Percentiles rank a stretch among this genome's conserved stretches.
Conservation (phyloP, 202 grass and related monocot species). For the Eragrostis tef region DNA sequence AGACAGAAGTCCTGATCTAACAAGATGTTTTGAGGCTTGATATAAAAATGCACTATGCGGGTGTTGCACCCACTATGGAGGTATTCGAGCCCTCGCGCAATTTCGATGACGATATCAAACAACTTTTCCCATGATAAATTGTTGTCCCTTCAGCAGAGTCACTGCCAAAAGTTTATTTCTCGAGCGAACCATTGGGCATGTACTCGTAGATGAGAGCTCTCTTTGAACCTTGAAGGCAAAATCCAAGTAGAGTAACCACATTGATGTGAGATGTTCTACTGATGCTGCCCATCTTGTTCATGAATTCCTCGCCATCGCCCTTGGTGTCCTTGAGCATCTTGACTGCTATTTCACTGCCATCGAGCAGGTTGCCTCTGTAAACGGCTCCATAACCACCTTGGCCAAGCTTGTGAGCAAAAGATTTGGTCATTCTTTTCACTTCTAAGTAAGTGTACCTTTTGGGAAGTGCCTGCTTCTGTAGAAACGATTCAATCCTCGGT, state of each 20-base stretch:
- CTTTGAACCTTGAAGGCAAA: too few relatives aligned
- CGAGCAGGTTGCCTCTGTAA: conserved; percentile 46
- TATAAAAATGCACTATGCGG: neutral
- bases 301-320: conserved; percentile 39
- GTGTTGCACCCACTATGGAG: conserved; percentile 46
- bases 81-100: conserved; percentile 55
- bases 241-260: conserved; percentile 26
- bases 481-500: neutral
- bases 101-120: neutral
- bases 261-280: conserved; percentile 55
- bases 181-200: too few relatives aligned
- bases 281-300: conserved; percentile 47
- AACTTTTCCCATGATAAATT: too few relatives aligned
- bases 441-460: conserved; percentile 55
- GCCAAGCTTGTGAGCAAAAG: conserved; percentile 40
- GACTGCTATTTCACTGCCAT: conserved; percentile 39
- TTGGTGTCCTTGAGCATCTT: conserved; percentile 41
- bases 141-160: too few relatives aligned
- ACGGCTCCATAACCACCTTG: conserved; percentile 46
- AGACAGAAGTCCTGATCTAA: neutral
- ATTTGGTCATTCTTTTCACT: conserved; percentile 48
- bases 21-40: neutral
- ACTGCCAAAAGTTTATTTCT: too few relatives aligned
- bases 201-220: too few relatives aligned
- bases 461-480: neutral